Percentiles rank a stretch among this genome's conserved stretches.
Evolutionary conservation across 2,329 filamentous ascomycete genomes (phyloP).

Genomic region (Monosporascus cannonballus): DNA sequence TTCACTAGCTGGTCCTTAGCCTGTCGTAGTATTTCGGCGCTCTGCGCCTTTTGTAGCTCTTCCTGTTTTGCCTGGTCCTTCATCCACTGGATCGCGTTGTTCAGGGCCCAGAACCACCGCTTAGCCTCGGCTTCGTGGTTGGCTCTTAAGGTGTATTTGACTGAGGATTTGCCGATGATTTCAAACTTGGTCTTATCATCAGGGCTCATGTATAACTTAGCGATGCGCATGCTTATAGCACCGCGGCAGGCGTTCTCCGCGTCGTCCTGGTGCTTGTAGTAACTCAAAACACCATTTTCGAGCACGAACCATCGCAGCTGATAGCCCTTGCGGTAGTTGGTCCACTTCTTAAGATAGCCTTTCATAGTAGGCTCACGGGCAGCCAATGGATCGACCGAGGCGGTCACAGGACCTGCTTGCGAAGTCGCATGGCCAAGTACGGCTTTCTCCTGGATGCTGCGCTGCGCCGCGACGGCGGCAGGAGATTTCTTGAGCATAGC

Average conservation of each 20-base stretch:
- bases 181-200: conserved; percentile 98
- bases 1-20: conserved; percentile 71
- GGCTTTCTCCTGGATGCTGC: conserved; percentile 94
- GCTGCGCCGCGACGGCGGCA: conserved; percentile 86
- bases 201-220: conserved; percentile 87
- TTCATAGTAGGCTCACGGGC: conserved; percentile 96
- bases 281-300: conserved; percentile 94
- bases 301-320: conserved; percentile 97
- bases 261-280: conserved; percentile 99
- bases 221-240: conserved; percentile 98
- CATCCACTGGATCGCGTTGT: conserved; percentile 97
- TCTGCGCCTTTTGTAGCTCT: conserved; percentile 66
- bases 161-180: conserved; percentile 94
- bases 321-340: conserved; percentile 95
- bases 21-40: conserved; percentile 69
- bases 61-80: conserved; percentile 96
- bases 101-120: conserved; percentile 97
- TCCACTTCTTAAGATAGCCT: conserved; percentile 99
- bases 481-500: conserved; percentile 91
- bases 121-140: conserved; percentile 98
- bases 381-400: conserved; percentile 55
- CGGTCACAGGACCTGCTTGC: conserved; percentile 45
- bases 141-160: conserved; percentile 96
- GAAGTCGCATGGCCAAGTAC: conserved; percentile 71
- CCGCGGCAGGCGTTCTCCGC: conserved; percentile 92